phyloP scores from a whole-genome alignment of 169 alveolate species.

The Cryptosporidium ubiquitum region DNA sequence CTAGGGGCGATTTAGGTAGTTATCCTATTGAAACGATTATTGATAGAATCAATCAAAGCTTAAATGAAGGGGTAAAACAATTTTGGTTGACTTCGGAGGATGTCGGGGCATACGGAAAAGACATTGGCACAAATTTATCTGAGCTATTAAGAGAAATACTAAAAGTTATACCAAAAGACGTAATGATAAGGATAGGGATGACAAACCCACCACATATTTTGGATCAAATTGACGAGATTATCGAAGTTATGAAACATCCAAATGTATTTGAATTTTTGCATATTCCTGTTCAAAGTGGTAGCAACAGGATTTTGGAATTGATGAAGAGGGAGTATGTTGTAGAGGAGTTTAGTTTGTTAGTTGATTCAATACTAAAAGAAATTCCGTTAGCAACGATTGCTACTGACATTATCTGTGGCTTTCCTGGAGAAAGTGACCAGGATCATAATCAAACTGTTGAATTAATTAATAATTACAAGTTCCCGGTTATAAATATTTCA shows the following conservation, averaged over 20 bases:
- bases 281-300: constrained; percentile 98
- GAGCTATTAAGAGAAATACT: constrained; percentile 87
- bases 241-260: constrained; percentile 92
- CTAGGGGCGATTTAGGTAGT: constrained; percentile 95
- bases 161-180: constrained; percentile 85
- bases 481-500: constrained; percentile 96
- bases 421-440: constrained; percentile 96
- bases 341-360: constrained; percentile 92
- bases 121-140: constrained; percentile 94
- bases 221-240: constrained; percentile 93
- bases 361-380: constrained; percentile 86
- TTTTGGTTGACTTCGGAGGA: constrained; percentile 99
- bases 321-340: constrained; percentile 97
- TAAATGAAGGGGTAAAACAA: constrained; percentile 93
- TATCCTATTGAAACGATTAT: constrained; percentile 91
- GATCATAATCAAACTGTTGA: constrained; percentile 91
- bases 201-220: constrained; percentile 98
- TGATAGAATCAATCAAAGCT: constrained; percentile 88
- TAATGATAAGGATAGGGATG: constrained; percentile 97
- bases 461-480: constrained; percentile 88
- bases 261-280: constrained; percentile 95
- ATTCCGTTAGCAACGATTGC: constrained; percentile 93
- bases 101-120: constrained; percentile 98
- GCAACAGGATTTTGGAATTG: constrained; percentile 91
- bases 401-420: constrained; percentile 99